phyloP scores from a whole-genome alignment of 2,329 filamentous ascomycete genomes.

The Fusarium foetens region DNA sequence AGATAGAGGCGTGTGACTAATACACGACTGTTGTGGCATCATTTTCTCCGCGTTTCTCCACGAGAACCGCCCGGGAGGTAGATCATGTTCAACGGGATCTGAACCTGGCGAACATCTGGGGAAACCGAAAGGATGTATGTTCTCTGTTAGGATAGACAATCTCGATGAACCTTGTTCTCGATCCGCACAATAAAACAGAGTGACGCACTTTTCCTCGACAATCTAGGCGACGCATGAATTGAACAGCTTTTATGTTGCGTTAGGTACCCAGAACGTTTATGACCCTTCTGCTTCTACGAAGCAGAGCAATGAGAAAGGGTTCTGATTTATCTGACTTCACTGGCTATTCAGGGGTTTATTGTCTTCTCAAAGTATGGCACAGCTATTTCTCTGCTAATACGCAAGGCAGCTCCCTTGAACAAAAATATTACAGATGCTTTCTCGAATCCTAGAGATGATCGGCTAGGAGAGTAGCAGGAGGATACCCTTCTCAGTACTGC shows the following conservation, averaged over 20 bases:
- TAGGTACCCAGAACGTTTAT: neutral
- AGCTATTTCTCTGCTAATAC: neutral
- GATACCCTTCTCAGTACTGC: neutral
- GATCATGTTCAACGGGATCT: constrained; percentile 22
- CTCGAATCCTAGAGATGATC: neutral
- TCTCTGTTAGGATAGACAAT: neutral
- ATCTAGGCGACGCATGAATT: neutral
- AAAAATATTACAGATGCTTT: neutral
- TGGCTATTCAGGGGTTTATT: neutral
- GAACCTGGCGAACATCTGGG: constrained; percentile 18
- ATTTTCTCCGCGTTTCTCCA: constrained; percentile 25
- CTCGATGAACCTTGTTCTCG: constrained; percentile 12
- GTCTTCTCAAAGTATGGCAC: neutral
- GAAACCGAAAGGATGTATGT: neutral
- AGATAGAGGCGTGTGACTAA: constrained; percentile 7
- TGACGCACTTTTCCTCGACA: constrained; percentile 10
- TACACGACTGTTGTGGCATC: neutral
- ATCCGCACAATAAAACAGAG: constrained; percentile 5
- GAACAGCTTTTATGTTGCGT: neutral
- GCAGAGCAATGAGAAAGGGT: neutral
- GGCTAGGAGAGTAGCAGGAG: neutral
- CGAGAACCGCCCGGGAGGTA: constrained; percentile 32
- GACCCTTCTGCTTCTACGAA: neutral
- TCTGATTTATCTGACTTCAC: neutral
- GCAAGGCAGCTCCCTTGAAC: no score